Evolutionary conservation across 2,329 filamentous ascomycete genomes (phyloP), one percentile per base, ranked within the genome.

Genomic region (Nannizziopsis arthrosporioides): DNA sequence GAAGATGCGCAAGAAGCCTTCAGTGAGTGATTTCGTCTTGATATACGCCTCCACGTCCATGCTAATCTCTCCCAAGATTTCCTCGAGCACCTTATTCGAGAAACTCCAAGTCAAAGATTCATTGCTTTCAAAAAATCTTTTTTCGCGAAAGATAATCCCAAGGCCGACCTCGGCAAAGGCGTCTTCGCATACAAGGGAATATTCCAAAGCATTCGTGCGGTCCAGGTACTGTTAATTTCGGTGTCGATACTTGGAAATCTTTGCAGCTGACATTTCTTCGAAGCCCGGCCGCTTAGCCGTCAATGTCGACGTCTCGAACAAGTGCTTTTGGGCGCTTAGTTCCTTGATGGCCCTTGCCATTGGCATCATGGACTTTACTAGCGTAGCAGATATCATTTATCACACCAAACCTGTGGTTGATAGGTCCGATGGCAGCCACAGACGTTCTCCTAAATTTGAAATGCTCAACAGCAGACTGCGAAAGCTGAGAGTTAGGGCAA

Each of bases 281-380:
- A 60, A 75, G 59, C 73, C 77, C 30, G 75, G 77, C 19, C 78
- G 78, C 7, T 73, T 96, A 5, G 79, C 84, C 0, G 70, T 98
- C 61, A 96, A 95, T 57, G 80, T 94, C 9, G 90, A 98, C 59
- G 84, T 94, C 27, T 83, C 89, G 49, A 94, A 96, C 61, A 85
- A 86, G 0, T 85, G 84, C 10, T 98, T 98, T 68, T 96, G 85
- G 83, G 74, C 71, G 31, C 63, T 62, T 9, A 64, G 55, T n/a
- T 58, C 59, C 7, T 55, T 70, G 11, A 55, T 65, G 18, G 60
- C 60, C 12, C 58, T 63, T 7, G 63, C 67, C 14, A 57, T 64
- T 47, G 59, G 60, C 7, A 54, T 67, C 9, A 55, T 63, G 3
- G 58, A 61, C 12, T 52, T 56, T 19, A 55, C 57, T 35, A 63